Evolutionary conservation across 2,329 filamentous ascomycete species (phyloP).

Genomic region (Nannizziopsis barbatae): DNA sequence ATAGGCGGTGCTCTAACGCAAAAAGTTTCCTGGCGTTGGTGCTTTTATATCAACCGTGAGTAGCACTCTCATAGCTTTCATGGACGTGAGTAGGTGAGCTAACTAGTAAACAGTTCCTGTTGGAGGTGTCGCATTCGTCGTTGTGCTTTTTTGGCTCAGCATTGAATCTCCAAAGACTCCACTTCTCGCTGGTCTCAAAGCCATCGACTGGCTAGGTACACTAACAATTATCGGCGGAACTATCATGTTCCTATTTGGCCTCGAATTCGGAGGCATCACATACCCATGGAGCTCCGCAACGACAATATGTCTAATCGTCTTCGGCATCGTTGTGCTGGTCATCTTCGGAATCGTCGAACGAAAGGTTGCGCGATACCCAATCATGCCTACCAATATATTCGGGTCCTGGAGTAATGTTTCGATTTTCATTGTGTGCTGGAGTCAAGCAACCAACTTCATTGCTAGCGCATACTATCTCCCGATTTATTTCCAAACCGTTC

Average conservation of each 20-base stretch:
- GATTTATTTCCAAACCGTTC: constrained; percentile 70
- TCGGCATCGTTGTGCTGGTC: constrained; percentile 52
- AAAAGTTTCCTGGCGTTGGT: constrained; percentile 44
- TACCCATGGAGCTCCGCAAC: constrained; percentile 64
- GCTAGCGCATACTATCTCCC: constrained; percentile 69
- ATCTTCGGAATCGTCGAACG: constrained; percentile 64
- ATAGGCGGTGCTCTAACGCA: constrained; percentile 16
- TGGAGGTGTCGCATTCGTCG: constrained; percentile 48
- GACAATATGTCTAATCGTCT: constrained; percentile 66
- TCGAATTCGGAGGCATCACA: constrained; percentile 69
- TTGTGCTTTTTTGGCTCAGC: constrained; percentile 50
- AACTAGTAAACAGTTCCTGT: constrained; percentile 39
- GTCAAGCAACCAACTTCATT: constrained; percentile 68
- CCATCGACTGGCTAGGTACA: constrained; percentile 55
- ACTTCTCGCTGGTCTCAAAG: constrained; percentile 45
- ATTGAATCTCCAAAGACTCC: constrained; percentile 52
- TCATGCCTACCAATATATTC: constrained; percentile 68
- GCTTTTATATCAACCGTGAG: constrained; percentile 49
- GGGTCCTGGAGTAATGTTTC: constrained; percentile 53
- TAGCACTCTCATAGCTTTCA: constrained; percentile 19
- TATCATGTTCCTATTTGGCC: constrained; percentile 73
- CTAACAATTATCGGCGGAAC: constrained; percentile 61
- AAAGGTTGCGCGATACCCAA: constrained; percentile 61
- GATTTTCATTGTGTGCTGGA: constrained; percentile 55
- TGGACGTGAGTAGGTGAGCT: neutral